Evolutionary conservation across 495 filamentous ascomycete genomes (phyloP).

Genomic region (Aspergillus avenaceus): DNA sequence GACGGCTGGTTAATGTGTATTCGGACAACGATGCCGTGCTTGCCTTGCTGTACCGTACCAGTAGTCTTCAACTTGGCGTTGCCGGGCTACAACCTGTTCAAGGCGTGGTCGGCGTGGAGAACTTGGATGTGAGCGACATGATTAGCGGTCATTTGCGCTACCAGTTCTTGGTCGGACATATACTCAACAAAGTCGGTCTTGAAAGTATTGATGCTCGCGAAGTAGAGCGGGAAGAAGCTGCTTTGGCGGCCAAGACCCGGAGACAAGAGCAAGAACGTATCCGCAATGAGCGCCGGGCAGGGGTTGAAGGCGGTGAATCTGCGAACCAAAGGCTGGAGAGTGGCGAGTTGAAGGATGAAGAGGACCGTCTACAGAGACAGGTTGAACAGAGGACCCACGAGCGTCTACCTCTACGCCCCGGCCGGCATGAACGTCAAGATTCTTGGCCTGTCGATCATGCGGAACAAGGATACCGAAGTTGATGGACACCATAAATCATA

Average conservation of each 20-base stretch:
- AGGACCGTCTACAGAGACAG: conserved; percentile 37
- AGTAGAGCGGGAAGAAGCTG: conserved; percentile 56
- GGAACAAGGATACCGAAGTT: background rate
- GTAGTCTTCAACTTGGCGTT: conserved; percentile 70
- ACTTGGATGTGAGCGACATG: conserved; percentile 67
- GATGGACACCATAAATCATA: no score
- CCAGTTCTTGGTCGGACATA: conserved; percentile 62
- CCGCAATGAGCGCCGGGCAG: conserved; percentile 43
- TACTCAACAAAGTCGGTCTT: conserved; percentile 65
- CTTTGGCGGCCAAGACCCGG: conserved; percentile 53
- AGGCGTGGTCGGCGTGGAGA: conserved; percentile 65
- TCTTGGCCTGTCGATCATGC: background rate
- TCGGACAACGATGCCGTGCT: conserved; percentile 75
- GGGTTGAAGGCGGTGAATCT: conserved; percentile 33
- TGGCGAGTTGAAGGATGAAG: conserved; percentile 32
- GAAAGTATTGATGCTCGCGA: conserved; percentile 55
- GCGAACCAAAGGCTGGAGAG: conserved; percentile 26
- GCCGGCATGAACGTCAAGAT: background rate
- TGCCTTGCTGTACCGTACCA: conserved; percentile 72
- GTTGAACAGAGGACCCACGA: conserved; percentile 51
- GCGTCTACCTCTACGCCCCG: conserved; percentile 3
- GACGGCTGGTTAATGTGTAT: conserved; percentile 72
- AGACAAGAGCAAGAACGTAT: conserved; percentile 45
- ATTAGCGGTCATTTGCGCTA: conserved; percentile 72
- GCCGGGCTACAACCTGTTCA: conserved; percentile 68